Conservation (phyloP, 257 asterid species). For the Lycium ferocissimum region DNA sequence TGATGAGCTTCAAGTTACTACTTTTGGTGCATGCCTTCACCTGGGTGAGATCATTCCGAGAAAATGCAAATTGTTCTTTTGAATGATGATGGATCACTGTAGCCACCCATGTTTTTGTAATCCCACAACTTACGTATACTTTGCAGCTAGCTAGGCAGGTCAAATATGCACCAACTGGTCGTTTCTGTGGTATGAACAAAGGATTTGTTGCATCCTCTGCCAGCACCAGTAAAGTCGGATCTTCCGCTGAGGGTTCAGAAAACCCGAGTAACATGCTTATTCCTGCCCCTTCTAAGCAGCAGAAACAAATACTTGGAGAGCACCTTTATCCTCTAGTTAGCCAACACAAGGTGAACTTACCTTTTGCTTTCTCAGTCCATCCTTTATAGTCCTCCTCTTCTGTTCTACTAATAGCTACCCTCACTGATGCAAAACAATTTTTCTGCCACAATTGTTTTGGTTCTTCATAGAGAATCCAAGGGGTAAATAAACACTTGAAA, state of each 20-base stretch:
- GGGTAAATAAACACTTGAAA: conserved; percentile 9
- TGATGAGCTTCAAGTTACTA: conserved; percentile 1
- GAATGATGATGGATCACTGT: neutral
- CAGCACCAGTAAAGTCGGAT: conserved; percentile 41
- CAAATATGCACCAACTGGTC: conserved; percentile 39
- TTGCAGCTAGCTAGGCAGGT: conserved; percentile 45
- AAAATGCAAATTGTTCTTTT: neutral
- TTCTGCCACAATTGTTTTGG: neutral
- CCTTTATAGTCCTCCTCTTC: neutral
- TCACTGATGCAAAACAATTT: neutral
- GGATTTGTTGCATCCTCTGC: conserved; percentile 38
- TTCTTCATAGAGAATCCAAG: neutral
- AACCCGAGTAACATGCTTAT: conserved; percentile 72
- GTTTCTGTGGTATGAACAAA: conserved; percentile 40
- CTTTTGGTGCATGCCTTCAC: neutral
- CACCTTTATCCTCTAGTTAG: conserved; percentile 79
- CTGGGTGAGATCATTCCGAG: neutral
- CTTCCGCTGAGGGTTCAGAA: conserved; percentile 56
- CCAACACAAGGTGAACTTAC: conserved; percentile 58
- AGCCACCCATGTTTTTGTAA: neutral
- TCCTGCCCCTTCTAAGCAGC: conserved; percentile 69
- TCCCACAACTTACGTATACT: conserved; percentile 5
- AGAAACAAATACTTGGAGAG: conserved; percentile 79
- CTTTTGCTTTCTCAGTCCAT: neutral
- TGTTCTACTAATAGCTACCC: neutral